Evolutionary conservation across 352 stramenopile species (phyloP), one percentile per base, ranked within the genome.

Genomic region (Bremia lactucae): DNA sequence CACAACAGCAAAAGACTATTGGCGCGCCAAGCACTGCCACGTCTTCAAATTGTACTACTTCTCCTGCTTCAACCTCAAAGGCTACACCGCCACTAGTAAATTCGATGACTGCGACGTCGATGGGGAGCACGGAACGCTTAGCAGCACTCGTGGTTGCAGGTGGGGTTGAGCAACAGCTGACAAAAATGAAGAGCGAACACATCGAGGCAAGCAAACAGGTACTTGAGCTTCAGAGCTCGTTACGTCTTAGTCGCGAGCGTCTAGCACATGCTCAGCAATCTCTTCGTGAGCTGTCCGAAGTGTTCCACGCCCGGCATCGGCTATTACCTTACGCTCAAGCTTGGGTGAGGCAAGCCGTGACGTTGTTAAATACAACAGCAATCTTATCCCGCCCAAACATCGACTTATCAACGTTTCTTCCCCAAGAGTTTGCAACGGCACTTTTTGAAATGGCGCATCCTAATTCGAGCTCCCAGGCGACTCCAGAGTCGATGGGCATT

Each of bases 101-200:
- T 40, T 45, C 53, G 18, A 61, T 64, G 38, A 24, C 53, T 19
- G 42, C 54, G 3, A 62, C 59, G 18, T 42, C 62, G 26, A 64
- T 64, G 49, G 59, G 49, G 3, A 78, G 62, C 24, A 75, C 68
- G 19, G 71, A 87, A 33, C 60, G 72, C 0, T 48, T 86, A 23
- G 69, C 75, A 19, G 71, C 70, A 0, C 42, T 87, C 3, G 52
- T 84, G 0, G 64, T 78, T 6, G 72, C 72, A 18, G 67, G 70
- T 22, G 74, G 71, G n/a, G 62, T 91, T 2, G 72, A 87, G 31
- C 68, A 83, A 14, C 76, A 87, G 38, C 50, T 89, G 1, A 38
- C 62, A 0, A 87, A 83, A 38, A 76, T 91, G 63, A 83, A 83
- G 37, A 62, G 28, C 16, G 79, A 87, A 31, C 65, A 87, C 38